Evolutionary conservation across 352 stramenopile genomes (phyloP), one percentile per base, ranked within the genome.

Genomic region (Globisporangium abappressorium): DNA sequence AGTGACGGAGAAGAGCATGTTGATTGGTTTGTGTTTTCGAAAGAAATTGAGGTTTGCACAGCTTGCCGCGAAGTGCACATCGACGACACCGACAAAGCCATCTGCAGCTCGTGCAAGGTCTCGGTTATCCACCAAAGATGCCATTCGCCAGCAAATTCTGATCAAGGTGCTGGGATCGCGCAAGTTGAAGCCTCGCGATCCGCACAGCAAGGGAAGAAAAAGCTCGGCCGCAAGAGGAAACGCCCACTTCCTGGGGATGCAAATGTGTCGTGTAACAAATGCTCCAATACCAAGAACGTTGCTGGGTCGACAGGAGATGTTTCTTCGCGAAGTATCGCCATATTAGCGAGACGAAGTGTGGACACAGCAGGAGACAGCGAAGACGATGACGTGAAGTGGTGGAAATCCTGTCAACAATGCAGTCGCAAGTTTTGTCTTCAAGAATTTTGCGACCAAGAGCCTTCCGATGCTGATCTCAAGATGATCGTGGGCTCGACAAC

Each of bases 1-100:
- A 24, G 55, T 24, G 33, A 34, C 34, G 56, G 11, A 3, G 43
- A 57, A 1, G 61, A 53, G 6, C 47, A 65, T 0, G 47, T 38
- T 15, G 57, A 71, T 11, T 84, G 77, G 77, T 61, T 58, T 46
- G 70, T 88, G 28, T 71, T 89, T 15, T 76, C 75, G 0, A 74
- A 76, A 53, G 49, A 66, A 1, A 61, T 93, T 58, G 75, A 88
- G 36, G 74, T 91, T 18, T 91, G 85, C 57, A 74, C 67, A 36
- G 76, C 71, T 4, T 93, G 85, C 56, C 73, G 81, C 43, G 81
- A 91, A 51, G 73, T 90, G 56, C 68, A 85, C 53, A 74, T 93
- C 58, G 56, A n/a, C 5, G 15, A 61, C 0, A 65, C 64, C 7
- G 80, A 93, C 7, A 65, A 46, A 36, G 62, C 14, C 15, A 70